Evolutionary conservation across 106 monocot genomes (phyloP).

Genomic region (Dendrobium huoshanense): DNA sequence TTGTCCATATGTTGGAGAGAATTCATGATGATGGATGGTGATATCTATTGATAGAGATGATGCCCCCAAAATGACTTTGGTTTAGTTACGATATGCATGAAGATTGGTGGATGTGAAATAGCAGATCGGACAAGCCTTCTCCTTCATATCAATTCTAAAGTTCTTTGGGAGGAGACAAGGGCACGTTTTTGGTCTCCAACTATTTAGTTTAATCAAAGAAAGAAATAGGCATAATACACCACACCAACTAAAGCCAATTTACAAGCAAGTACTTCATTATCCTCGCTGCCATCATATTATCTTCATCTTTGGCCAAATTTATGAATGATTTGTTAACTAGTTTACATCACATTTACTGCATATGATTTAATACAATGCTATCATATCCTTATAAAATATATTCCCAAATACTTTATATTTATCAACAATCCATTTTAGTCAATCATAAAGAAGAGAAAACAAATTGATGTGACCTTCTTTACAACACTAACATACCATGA

Average conservation of each 20-base stretch:
- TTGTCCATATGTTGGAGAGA: neutral
- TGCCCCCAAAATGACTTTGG: neutral
- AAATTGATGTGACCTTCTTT: neutral
- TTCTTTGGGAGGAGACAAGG: neutral
- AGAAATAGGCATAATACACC: neutral
- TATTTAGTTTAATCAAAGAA: neutral
- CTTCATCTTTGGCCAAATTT: constrained; percentile 4
- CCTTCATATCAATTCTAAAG: neutral
- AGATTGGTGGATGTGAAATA: neutral
- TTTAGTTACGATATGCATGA: neutral
- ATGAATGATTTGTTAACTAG: neutral
- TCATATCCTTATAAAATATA: neutral
- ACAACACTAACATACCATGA: too few relatives aligned
- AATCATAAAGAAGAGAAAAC: neutral
- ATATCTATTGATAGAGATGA: constrained; percentile 1
- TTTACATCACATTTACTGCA: neutral
- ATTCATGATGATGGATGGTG: neutral
- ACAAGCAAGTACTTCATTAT: neutral
- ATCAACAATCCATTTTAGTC: neutral
- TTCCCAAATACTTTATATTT: neutral
- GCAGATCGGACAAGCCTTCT: constrained; percentile 1
- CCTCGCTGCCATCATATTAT: neutral
- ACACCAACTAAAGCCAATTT: neutral
- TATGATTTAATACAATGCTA: neutral
- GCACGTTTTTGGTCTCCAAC: constrained; percentile 6